These are phyloP conservation scores for Pezicula rhizophila DNA, from an alignment of 2,329 filamentous ascomycete genomes.

Conservation along the genomic window DNA sequence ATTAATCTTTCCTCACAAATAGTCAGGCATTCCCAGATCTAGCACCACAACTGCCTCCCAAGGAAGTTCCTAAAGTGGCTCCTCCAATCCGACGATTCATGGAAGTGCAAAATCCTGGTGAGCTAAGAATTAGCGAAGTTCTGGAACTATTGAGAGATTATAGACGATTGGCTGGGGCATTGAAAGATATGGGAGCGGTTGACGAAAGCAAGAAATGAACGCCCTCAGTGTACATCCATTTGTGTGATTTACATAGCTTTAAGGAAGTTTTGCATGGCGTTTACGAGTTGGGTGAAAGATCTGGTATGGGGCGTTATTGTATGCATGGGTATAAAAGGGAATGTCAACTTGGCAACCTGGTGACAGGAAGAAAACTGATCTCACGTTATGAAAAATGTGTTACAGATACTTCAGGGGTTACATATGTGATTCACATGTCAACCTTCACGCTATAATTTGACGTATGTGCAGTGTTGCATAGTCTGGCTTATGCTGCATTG, in stretches of 20 bases:
- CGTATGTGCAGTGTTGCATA: too few relatives aligned
- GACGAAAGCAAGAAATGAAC: neutral
- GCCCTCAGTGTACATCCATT: neutral
- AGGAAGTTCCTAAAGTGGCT: constrained; percentile 48
- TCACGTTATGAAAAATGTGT: too few relatives aligned
- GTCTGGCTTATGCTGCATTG: too few relatives aligned
- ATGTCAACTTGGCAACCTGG: too few relatives aligned
- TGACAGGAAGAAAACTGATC: too few relatives aligned
- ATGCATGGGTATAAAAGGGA: too few relatives aligned
- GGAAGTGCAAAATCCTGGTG: constrained; percentile 62
- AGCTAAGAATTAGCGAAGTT: constrained; percentile 69
- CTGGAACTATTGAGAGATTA: constrained; percentile 69
- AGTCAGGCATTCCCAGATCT: constrained; percentile 55
- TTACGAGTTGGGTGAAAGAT: neutral
- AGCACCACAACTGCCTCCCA: constrained; percentile 47
- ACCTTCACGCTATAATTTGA: too few relatives aligned
- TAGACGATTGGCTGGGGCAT: constrained; percentile 58
- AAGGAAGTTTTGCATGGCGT: neutral
- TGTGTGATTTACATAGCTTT: neutral
- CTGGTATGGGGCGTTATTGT: neutral
- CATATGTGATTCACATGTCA: too few relatives aligned
- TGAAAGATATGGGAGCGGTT: constrained; percentile 59
- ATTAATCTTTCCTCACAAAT: constrained; percentile 5
- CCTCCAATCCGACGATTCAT: constrained; percentile 70
- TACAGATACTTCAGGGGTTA: too few relatives aligned